A percentile compares a stretch with the other conserved stretches of the same genome.
phyloP scores from a whole-genome alignment of 2,329 filamentous ascomycete genomes.

The Epichloe sp. region DNA sequence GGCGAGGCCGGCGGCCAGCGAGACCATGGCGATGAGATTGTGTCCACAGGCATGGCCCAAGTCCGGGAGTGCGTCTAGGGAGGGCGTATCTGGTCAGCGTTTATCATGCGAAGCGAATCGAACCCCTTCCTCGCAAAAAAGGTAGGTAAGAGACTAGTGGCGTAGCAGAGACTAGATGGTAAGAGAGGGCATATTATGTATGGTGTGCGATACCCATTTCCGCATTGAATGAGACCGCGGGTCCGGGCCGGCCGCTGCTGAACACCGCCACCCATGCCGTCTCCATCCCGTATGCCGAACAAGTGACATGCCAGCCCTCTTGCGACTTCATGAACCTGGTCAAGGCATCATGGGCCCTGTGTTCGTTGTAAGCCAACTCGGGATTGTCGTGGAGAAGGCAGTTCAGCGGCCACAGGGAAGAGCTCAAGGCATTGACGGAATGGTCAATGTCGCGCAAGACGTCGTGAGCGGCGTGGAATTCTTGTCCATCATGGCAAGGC shows the following conservation, averaged over 20 bases:
- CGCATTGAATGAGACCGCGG: conserved; percentile 28
- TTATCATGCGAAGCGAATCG: not conserved
- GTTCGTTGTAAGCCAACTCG: conserved; percentile 27
- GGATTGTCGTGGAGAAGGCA: conserved; percentile 30
- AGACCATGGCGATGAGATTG: conserved; percentile 30
- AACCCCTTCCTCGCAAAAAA: not conserved
- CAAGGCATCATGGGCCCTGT: conserved; percentile 26
- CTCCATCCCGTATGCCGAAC: conserved; percentile 26
- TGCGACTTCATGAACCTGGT: conserved; percentile 22
- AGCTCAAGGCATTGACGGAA: conserved; percentile 7
- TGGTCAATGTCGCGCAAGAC: conserved; percentile 28
- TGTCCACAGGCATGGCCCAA: conserved; percentile 42
- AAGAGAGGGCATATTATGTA: not conserved
- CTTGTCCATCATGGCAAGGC: not conserved
- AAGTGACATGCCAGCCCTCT: conserved; percentile 25
- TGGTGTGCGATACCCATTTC: conserved; percentile 16
- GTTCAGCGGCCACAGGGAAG: conserved; percentile 22
- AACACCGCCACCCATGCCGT: conserved; percentile 31
- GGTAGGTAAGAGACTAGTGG: too few species aligned
- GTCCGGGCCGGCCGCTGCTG: conserved; percentile 20
- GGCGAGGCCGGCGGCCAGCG: conserved; percentile 32
- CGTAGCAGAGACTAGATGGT: not conserved
- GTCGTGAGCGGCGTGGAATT: not conserved
- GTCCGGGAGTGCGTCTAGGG: conserved; percentile 25
- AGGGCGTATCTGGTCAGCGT: not conserved